Evolutionary conservation across 805 yeast species (phyloP).

Genomic region (Sugiyamaella floridensis): DNA sequence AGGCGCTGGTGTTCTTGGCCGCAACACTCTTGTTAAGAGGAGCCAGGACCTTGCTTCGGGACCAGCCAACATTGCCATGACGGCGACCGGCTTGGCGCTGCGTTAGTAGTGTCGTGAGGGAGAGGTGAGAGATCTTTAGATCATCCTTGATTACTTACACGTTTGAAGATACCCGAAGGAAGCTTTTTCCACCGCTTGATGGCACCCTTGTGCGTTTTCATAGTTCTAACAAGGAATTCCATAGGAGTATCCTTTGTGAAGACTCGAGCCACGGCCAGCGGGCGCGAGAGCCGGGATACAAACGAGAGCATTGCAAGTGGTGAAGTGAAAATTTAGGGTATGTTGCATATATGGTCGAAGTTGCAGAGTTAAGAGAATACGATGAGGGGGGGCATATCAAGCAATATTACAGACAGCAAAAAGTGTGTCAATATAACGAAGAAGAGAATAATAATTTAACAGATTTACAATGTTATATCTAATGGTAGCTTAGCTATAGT

Average conservation of each 20-base stretch:
- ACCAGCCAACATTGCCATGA: constrained; percentile 91
- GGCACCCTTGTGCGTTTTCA: constrained; percentile 76
- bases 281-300: not conserved
- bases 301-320: constrained; percentile 3
- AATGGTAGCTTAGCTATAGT: no score
- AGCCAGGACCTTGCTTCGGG: constrained; percentile 46
- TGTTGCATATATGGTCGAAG: not conserved
- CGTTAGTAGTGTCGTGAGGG: not conserved
- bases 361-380: not conserved
- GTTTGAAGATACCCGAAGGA: constrained; percentile 53
- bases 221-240: constrained; percentile 16
- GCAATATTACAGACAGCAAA: no score
- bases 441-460: no score
- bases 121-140: not conserved
- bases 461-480: no score
- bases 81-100: constrained; percentile 75
- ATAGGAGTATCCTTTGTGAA: not conserved
- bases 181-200: constrained; percentile 81
- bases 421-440: no score
- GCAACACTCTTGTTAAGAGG: constrained; percentile 51
- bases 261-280: not conserved
- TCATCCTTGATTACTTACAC: constrained; percentile 34
- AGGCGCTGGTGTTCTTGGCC: constrained; percentile 47
- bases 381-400: no score
- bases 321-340: not conserved